Evolutionary conservation across 2,329 filamentous ascomycete genomes (phyloP), one percentile per base, ranked within the genome.

Genomic region (Hypoxylon rubiginosum): DNA sequence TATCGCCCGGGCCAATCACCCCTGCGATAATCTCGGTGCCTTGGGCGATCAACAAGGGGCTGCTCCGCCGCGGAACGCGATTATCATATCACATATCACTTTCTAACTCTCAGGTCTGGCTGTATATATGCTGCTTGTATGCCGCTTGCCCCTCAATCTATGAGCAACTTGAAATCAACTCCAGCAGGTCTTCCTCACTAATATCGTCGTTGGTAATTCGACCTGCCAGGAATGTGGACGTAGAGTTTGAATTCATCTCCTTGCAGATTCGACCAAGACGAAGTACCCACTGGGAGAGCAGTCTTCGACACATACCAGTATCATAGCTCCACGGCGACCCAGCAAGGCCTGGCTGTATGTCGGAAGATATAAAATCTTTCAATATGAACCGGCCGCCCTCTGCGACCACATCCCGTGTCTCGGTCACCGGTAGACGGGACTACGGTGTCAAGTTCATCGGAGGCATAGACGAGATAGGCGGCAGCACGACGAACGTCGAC

Each of bases 361-460:
- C 39, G 3, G 39, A 43, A n/a, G 17, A 34, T 19, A 32, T 30
- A 6, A 24, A 51, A 43, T 6, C 36, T 3, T 17, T n/a, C 41
- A 30, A 30, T 32, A 60, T 58, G 54, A 62, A 63, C n/a, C 58
- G 67, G 13, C 62, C 69, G 7, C 51, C 51, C 6, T 70, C 69
- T 11, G 67, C 60, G 34, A 71, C 69, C 3, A 71, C 69, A 3
- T 70, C 69, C 15, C 58, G 57, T 15, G 46, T 69, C 26, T 70
- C 69, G 3, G 17, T 70, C 36, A 67, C 67, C 7, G 69, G 65
- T 10, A 59, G 56, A 36, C 65, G 69, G 21, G 69, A 70, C 50
- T 71, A 60, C 45, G 63, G 68, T 10, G 58, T 71, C 50, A 71
- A 69, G 43, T 71, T 70, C 45, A 64, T 70, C 1, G 56, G 61